phyloP scores from a whole-genome alignment of 2,329 filamentous ascomycete species.

The Elsinoe batatas region DNA sequence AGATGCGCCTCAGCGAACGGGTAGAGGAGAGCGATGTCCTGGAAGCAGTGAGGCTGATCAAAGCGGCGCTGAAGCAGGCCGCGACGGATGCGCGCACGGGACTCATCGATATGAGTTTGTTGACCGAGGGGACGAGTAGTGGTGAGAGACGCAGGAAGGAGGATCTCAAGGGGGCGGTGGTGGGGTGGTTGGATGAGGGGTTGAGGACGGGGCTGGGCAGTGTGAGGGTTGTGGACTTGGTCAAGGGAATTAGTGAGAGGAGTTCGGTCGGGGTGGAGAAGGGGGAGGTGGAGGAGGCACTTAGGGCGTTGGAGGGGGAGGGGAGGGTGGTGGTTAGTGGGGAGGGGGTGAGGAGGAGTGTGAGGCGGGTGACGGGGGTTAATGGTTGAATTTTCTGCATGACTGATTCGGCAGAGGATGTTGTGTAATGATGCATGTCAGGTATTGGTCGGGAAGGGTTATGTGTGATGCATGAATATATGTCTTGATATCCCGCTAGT shows the following conservation, averaged over 20 bases:
- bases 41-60: conserved; percentile 88
- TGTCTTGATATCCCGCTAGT: too few relatives aligned
- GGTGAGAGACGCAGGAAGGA: conserved; percentile 74
- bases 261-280: conserved; percentile 61
- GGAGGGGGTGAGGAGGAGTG: conserved; percentile 71
- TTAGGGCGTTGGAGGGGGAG: conserved; percentile 74
- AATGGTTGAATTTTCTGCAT: conserved; percentile 20
- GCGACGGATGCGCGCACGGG: conserved; percentile 89
- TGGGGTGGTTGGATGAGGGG: conserved; percentile 71
- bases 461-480: neutral
- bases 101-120: conserved; percentile 89
- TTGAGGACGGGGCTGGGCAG: conserved; percentile 51
- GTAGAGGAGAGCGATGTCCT: conserved; percentile 76
- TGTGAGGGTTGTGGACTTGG: conserved; percentile 70
- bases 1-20: conserved; percentile 74
- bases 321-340: conserved; percentile 70
- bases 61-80: conserved; percentile 86
- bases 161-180: conserved; percentile 71
- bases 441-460: neutral
- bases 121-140: conserved; percentile 88
- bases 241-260: conserved; percentile 60
- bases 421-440: neutral
- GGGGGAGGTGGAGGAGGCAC: conserved; percentile 71
- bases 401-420: too few relatives aligned
- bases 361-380: conserved; percentile 61